These are phyloP conservation scores for Solanum hybrid DNA, from an alignment of 305 asterid species.

Conservation along the genomic window DNA sequence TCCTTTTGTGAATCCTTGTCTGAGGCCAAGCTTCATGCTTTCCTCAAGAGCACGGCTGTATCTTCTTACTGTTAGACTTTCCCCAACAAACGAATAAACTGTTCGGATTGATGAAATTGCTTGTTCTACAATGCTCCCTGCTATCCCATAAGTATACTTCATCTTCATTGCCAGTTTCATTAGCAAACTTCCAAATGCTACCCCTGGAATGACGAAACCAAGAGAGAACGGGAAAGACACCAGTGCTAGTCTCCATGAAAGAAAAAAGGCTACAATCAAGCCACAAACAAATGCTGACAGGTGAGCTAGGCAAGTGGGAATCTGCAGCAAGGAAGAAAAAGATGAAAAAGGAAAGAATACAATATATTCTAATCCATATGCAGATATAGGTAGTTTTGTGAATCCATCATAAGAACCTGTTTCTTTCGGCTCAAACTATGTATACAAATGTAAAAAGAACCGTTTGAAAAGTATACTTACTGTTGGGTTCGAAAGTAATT, in stretches of 20 bases:
- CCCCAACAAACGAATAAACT: constrained; percentile 52
- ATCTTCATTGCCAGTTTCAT: constrained; percentile 24
- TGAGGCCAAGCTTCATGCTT: constrained; percentile 43
- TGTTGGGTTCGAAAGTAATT: not conserved
- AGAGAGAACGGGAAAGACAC: constrained; percentile 43
- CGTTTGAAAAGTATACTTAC: not conserved
- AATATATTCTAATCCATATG: not conserved
- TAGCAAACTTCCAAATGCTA: constrained; percentile 42
- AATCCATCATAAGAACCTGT: not conserved
- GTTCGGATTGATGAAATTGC: constrained; percentile 52
- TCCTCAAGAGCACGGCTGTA: constrained; percentile 33
- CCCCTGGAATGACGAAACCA: constrained; percentile 31
- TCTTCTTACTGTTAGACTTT: constrained; percentile 31
- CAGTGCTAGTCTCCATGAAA: constrained; percentile 47
- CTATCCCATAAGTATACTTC: constrained; percentile 43
- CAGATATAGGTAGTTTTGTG: not conserved
- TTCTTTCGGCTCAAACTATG: not conserved
- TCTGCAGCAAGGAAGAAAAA: constrained; percentile 27
- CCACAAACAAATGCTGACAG: constrained; percentile 24
- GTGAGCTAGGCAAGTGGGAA: constrained; percentile 44
- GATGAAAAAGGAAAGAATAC: not conserved
- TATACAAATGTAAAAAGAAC: not conserved
- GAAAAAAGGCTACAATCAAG: constrained; percentile 35
- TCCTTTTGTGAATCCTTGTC: constrained; percentile 58
- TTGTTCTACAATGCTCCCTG: constrained; percentile 49